Conservation (phyloP, 805 yeast species). For the Wickerhamomyces queroliae region DNA sequence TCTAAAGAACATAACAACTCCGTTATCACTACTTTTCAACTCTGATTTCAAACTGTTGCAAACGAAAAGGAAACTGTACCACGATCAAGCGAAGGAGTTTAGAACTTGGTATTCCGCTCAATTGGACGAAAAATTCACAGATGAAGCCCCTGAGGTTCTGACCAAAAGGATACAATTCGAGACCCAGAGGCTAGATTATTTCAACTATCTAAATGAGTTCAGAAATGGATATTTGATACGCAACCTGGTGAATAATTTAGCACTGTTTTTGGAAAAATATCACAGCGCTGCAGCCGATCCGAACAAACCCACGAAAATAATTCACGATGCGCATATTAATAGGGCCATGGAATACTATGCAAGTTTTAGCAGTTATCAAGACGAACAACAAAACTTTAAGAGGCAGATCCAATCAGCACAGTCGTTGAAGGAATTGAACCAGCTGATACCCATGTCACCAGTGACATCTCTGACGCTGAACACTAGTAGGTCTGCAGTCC, state of each 20-base stretch:
- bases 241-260: conserved; percentile 8
- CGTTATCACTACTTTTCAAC: conserved; percentile 12
- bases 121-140: conserved; percentile 28
- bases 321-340: conserved; percentile 2
- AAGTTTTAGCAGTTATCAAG: conserved; percentile 8
- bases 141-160: neutral
- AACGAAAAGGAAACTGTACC: conserved; percentile 8
- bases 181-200: conserved; percentile 38
- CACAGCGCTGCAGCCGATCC: conserved; percentile 1
- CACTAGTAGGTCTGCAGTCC: conserved; percentile 1
- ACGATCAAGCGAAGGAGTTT: conserved; percentile 7
- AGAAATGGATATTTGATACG: conserved; percentile 19
- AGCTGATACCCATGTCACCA: neutral
- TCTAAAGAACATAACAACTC: conserved; percentile 10
- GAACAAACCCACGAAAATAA: neutral
- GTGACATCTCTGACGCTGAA: neutral
- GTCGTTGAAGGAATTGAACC: neutral
- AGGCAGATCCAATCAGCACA: conserved; percentile 1
- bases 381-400: conserved; percentile 6
- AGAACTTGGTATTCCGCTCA: conserved; percentile 9
- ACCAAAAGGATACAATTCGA: conserved; percentile 34
- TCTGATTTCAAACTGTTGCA: conserved; percentile 14
- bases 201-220: conserved; percentile 30
- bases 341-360: conserved; percentile 9
- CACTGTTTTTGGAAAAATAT: conserved; percentile 6